Conservation (phyloP, 495 filamentous ascomycete genomes). For the Trypethelium eluteriae region DNA sequence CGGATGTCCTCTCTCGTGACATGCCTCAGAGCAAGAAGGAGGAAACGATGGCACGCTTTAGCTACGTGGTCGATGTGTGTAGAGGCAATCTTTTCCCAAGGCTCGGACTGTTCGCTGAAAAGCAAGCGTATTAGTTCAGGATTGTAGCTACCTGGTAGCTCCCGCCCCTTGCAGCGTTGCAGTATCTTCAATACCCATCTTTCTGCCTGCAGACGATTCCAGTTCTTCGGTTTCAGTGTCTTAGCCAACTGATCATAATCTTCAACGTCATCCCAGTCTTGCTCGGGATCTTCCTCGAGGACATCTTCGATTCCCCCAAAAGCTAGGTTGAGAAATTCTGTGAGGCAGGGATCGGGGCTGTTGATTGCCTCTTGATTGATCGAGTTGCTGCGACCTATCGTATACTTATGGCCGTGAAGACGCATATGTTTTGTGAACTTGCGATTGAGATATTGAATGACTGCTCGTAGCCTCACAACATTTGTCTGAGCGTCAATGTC, state of each 20-base stretch:
- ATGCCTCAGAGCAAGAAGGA: conserved; percentile 19
- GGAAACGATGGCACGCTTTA: conserved; percentile 22
- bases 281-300: not conserved
- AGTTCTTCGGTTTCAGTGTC: conserved; percentile 12
- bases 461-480: conserved; percentile 50
- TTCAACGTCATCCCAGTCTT: conserved; percentile 1
- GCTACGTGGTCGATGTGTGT: conserved; percentile 27
- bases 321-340: not conserved
- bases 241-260: not conserved
- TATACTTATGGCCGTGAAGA: conserved; percentile 37
- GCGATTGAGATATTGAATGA: conserved; percentile 50
- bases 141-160: conserved; percentile 50
- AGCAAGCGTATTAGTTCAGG: conserved; percentile 46
- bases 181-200: conserved; percentile 15
- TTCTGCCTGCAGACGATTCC: conserved; percentile 17
- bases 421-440: conserved; percentile 48
- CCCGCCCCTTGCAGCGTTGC: conserved; percentile 36
- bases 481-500: conserved; percentile 28
- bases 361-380: not conserved
- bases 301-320: conserved; percentile 7
- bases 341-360: not conserved
- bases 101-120: conserved; percentile 44
- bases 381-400: not conserved
- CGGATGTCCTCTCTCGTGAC: conserved; percentile 19
- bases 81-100: conserved; percentile 40